Evolutionary conservation across 164 flowering plant genomes (phyloP), one percentile per base, ranked within the genome.

Genomic region (Chloranthus sessilifolius): DNA sequence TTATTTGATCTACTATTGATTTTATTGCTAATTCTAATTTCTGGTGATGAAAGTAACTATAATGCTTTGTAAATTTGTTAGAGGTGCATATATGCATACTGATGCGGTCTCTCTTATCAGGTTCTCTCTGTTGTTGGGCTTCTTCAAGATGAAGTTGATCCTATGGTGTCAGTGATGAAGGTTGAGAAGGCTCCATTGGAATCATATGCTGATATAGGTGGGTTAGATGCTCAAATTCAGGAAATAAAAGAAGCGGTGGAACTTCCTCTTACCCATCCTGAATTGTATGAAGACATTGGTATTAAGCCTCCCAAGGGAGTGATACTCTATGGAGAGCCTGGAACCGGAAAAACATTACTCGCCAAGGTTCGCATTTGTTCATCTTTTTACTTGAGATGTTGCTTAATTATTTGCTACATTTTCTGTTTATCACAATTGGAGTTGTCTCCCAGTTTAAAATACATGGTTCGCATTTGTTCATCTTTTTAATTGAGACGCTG

Each of bases 291-390:
- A 59, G 86, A 88, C 59, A 85, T 85, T 59, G 96, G 94, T 28
- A 88, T 88, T 28, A 83, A 77, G 55, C 95, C 96, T 56, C 95
- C 94, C 9, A 83, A 85, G 47, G 96, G 96, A 15, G 96, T 84
- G 49, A 77, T 88, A 43, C 76, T 88, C 48, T 88, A 88, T 67
- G 96, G 96, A 34, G 86, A 79, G 47, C 96, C 94, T 36, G 96
- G 96, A 20, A 88, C 90, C 0, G 96, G 96, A 4, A 85, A 88
- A 63, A 88, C 96, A 11, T 64, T 88, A 63, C 82, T 88, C 40
- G 94, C 94, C 7, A 83, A 83, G 91, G 95, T 84, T 33, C n/a
- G 22, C 27, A 24, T 12, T 45, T 25, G 30, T 25, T 5, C 27
- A 6, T 33, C 6, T 27, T 45, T 41, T 21, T 41, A 41, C 20